Percentiles rank a stretch among this genome's conserved stretches.
phyloP scores from a whole-genome alignment of 2,329 filamentous ascomycete genomes.

The Phialophora expanda region DNA sequence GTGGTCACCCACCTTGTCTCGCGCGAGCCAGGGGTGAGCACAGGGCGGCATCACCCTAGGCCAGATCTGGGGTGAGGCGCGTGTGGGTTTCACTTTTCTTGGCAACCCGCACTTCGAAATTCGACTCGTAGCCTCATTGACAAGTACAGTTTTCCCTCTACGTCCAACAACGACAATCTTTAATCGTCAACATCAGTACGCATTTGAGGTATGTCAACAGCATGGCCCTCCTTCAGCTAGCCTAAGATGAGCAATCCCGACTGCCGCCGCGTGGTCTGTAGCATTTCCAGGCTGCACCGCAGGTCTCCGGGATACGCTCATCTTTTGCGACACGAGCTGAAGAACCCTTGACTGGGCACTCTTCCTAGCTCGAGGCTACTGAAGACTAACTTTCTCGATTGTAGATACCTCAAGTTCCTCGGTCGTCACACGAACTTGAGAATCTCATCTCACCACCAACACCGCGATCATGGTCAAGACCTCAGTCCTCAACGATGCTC shows the following conservation, averaged over 20 bases:
- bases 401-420: constrained; percentile 65
- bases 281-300: constrained; percentile 26
- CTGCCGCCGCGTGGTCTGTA: constrained; percentile 29
- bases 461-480: constrained; percentile 92
- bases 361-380: constrained; percentile 69
- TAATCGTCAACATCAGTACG: constrained; percentile 19
- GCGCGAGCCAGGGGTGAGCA: too few species aligned
- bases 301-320: constrained; percentile 35
- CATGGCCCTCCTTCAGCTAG: constrained; percentile 38
- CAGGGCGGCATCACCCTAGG: too few species aligned
- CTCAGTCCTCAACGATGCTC: constrained; percentile 98
- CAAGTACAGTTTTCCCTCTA: constrained; percentile 2
- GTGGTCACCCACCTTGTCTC: too few species aligned
- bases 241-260: constrained; percentile 39
- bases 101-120: constrained; percentile 18
- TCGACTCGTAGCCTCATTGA: not conserved
- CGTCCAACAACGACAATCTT: constrained; percentile 29
- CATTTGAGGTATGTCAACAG: constrained; percentile 38
- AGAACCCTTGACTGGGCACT: constrained; percentile 73
- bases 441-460: constrained; percentile 54
- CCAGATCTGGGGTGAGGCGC: too few species aligned
- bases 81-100: not conserved
- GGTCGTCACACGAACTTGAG: constrained; percentile 53
- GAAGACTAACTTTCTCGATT: constrained; percentile 61
- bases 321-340: constrained; percentile 62